phyloP scores from a whole-genome alignment of 2,329 filamentous ascomycete genomes.

The Arachnopeziza araneosa region DNA sequence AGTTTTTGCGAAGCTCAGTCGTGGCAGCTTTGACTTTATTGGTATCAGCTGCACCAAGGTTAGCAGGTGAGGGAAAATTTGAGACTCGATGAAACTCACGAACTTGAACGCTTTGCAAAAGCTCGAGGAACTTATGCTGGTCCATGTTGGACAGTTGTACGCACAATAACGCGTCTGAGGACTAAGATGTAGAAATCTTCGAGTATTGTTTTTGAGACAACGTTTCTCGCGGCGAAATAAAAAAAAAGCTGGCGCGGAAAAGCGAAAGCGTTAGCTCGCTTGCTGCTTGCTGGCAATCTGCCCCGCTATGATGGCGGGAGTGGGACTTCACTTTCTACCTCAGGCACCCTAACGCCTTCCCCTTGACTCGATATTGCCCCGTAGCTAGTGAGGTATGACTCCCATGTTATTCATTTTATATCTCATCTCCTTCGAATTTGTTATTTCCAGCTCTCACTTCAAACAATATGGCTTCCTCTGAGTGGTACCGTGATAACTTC shows the following conservation, averaged over 20 bases:
- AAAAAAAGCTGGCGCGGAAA: background rate
- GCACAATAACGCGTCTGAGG: background rate
- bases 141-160: conserved; percentile 51
- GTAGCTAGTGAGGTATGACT: background rate
- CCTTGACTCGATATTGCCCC: background rate
- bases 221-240: background rate
- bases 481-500: conserved; percentile 49
- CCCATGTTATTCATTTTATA: background rate
- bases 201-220: background rate
- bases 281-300: background rate
- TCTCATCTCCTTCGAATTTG: background rate
- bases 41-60: conserved; percentile 64
- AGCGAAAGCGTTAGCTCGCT: background rate
- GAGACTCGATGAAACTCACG: conserved; percentile 51
- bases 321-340: background rate
- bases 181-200: background rate
- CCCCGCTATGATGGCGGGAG: background rate
- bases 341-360: background rate
- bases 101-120: conserved; percentile 82
- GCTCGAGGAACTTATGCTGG: conserved; percentile 75
- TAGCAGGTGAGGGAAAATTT: conserved; percentile 18
- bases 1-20: conserved; percentile 84
- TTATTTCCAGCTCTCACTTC: background rate
- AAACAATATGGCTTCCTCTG: conserved; percentile 16
- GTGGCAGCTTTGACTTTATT: conserved; percentile 87